Evolutionary conservation across 2,329 filamentous ascomycete genomes (phyloP).

Genomic region (Alternaria sp.): DNA sequence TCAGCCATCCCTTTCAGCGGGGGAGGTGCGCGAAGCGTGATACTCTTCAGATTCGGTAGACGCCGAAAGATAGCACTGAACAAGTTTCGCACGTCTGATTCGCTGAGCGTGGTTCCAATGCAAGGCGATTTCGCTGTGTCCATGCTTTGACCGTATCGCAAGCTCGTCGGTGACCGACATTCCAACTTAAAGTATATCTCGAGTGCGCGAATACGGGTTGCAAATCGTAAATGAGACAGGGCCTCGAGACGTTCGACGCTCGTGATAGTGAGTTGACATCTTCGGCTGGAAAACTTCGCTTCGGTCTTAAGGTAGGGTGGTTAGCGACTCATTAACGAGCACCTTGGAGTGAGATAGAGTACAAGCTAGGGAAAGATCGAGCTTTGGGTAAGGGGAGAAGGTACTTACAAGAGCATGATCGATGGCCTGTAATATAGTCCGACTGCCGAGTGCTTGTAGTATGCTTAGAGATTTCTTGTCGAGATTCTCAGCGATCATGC

Average conservation of each 20-base stretch:
- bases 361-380: not conserved
- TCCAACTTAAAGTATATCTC: not conserved
- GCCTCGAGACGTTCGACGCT: not conserved
- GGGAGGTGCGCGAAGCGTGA: not conserved
- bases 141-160: not conserved
- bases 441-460: constrained; percentile 1
- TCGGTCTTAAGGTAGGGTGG: not conserved
- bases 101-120: not conserved
- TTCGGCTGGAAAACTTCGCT: not conserved
- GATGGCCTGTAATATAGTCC: not conserved
- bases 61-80: not conserved
- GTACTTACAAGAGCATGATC: constrained; percentile 6
- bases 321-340: not conserved
- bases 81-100: not conserved
- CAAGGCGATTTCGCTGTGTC: not conserved
- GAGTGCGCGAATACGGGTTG: not conserved
- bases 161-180: not conserved
- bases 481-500: constrained; percentile 2
- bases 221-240: constrained; percentile 3
- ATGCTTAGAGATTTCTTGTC: not conserved
- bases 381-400: not conserved
- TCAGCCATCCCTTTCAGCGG: not conserved
- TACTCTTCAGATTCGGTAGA: not conserved
- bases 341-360: not conserved
- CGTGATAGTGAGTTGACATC: not conserved